Base-by-base conservation (phyloP, 306 rosid genomes). In the Hylodesmum podocarpum region DNA sequence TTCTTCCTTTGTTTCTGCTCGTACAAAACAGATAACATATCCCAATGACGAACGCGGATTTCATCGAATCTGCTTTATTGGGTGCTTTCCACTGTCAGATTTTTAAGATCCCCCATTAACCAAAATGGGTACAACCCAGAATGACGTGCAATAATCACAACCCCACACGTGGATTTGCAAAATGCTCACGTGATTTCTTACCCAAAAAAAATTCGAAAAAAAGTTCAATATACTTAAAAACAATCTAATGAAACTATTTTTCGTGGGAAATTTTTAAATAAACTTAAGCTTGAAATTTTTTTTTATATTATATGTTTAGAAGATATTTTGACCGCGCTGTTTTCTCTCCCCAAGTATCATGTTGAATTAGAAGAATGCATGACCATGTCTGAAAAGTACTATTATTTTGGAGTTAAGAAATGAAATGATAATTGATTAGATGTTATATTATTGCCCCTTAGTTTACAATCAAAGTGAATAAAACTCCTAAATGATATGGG, bases 1-100 rank as follows among this genome's bases (percentile, higher is more conserved):
- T n/a, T n/a, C 13, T 16, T 8, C 41, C 5, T 47, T n/a, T 8
- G 39, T n/a, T 50, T 8, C n/a, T 0, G 13, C 4, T 58, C 41
- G 72, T 49, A 36, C 44, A 33, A 4, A 63, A 18, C 49, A 39
- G 78, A 50, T 50, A 62, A 58, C 75, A 66, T 36, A 0, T 21
- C 4, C 0, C 13, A 47, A 12, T 73, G 78, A 63, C 67, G 57
- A 44, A 0, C 15, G 46, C 58, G 70, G 62, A 85, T 81, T 74
- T 81, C 3, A 78, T 78, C 70, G 84, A 82, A 85, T 85, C 88
- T 41, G 58, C 82, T 58, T 82, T 85, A 39, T 39, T 72, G 47
- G 50, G n/a, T 37, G 65, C 81, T 73, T 71, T 66, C 66, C 80
- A 3, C 67, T 2, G 15, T 62, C 72, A 81, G n/a, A n/a, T n/a